Evolutionary conservation across 768 basidiomycete genomes (phyloP), one percentile per base, ranked within the genome.

Genomic region (Rhodosporidiobolus sp.): DNA sequence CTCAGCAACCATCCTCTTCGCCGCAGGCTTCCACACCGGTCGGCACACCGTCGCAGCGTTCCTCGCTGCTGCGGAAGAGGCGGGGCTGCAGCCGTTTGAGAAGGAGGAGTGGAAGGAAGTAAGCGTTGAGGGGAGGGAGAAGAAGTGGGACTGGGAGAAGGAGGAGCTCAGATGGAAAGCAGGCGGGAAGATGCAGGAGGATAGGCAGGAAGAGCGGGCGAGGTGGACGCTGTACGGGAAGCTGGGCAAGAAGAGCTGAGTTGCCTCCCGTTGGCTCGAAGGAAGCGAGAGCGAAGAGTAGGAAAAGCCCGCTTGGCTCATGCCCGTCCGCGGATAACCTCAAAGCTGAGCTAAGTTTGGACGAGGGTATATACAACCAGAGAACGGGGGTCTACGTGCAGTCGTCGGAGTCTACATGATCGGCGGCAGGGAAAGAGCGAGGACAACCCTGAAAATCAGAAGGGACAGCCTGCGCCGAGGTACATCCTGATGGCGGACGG

Each of bases 401-500:
- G n/a, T n/a, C n/a, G n/a, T n/a, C n/a, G n/a, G n/a, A n/a, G n/a
- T n/a, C n/a, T n/a, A n/a, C n/a, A n/a, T n/a, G n/a, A n/a, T n/a
- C n/a, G n/a, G n/a, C n/a, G n/a, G n/a, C n/a, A 43, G 14, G 38
- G 14, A 43, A 43, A 43, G 8, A 14, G 38, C 38, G 38, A 43
- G 38, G 38, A 43, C 8, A 43, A 43, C 38, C 8, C 7, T 7
- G 38, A 14, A 14, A 43, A 43, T 73, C 62, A 81, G 69, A 82
- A 82, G 12, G 81, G 81, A 54, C 78, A 78, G 8, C 78, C 73
- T 2, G 79, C 80, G 8, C 81, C 81, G 20, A 82, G 68, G 64
- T 82, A 80, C 63, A 77, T 69, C 59, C 79, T 67, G 76, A 82
- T 80, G 46, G 79, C 77, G 16, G 70, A 74, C 1, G 80, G 77